Evolutionary conservation across 2,329 filamentous ascomycete genomes (phyloP).

Genomic region (Drechmeria coniospora): DNA sequence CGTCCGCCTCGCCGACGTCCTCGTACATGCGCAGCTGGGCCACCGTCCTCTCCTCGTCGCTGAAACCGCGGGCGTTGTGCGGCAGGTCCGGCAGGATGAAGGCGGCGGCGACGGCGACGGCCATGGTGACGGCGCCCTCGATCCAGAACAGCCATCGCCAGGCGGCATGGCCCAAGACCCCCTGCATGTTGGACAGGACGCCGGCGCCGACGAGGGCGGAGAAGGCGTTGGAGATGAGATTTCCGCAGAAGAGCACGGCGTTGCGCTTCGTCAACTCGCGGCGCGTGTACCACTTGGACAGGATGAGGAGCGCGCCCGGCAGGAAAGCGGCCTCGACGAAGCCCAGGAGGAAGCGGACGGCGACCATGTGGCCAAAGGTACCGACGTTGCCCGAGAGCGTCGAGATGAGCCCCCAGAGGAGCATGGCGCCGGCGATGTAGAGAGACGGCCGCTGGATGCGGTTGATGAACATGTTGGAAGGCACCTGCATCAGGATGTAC

Average conservation of each 20-base stretch:
- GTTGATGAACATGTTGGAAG: slow-evolving; percentile 43
- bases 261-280: slow-evolving; percentile 38
- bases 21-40: slow-evolving; percentile 40
- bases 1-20: slow-evolving; percentile 41
- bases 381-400: slow-evolving; percentile 36
- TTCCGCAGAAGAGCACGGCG: slow-evolving; percentile 42
- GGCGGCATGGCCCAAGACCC: slow-evolving; percentile 34
- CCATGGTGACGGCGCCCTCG: slow-evolving; percentile 37
- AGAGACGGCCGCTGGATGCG: slow-evolving; percentile 33
- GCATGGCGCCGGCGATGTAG: slow-evolving; percentile 36
- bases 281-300: slow-evolving; percentile 53
- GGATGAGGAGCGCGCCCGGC: slow-evolving; percentile 45
- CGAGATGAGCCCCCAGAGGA: slow-evolving; percentile 45
- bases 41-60: slow-evolving; percentile 38
- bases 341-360: slow-evolving; percentile 42
- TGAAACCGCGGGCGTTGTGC: slow-evolving; percentile 41
- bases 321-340: slow-evolving; percentile 50
- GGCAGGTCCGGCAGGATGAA: slow-evolving; percentile 40
- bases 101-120: slow-evolving; percentile 27
- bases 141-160: slow-evolving; percentile 50
- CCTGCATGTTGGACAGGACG: slow-evolving; percentile 43
- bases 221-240: slow-evolving; percentile 44
- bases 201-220: slow-evolving; percentile 42
- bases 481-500: slow-evolving; percentile 49
- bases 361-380: slow-evolving; percentile 38